Base-by-base conservation (phyloP, 805 yeast genomes). In the Metahyphopichia silvanorum region DNA sequence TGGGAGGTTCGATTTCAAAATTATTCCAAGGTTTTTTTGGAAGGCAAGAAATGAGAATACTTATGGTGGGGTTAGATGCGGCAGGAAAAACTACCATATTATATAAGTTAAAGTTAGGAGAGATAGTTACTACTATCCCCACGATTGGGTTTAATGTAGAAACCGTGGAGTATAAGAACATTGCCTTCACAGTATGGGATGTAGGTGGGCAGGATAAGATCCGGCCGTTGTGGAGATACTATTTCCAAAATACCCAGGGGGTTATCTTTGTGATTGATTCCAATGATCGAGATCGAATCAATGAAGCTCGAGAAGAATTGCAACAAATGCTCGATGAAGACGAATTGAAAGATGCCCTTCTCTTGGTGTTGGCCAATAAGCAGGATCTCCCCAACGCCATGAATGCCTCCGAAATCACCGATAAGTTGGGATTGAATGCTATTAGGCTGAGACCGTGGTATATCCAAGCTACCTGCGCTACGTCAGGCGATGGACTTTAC, bases 171-270 rank as follows among this genome's bases (percentile, higher is more conserved):
- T 61, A 63, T 54, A 63, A 62, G 53, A 63, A 63, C 55, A 61
- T 63, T 43, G 56, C 66, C 22, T 63, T 63, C 47, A 60, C 69
- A 28, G 69, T 63, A 30, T 63, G 69, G 69, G 69, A 63, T 46
- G 67, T 61, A 35, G 69, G 69, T 55, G 69, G 69, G 52, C 69
- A 63, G 43, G 66, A 62, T 47, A 63, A 61, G 49, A 63, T 63
- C 44, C 49, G 69, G 46, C 69, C 69, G 29, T 59, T 63, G 50
- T 63, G 69, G 69, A 57, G 69, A 53, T 61, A 63, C 53, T 63
- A 63, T 56, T 63, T 53, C 57, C 69, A 61, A 44, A 62, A 62
- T 53, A 60, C 69, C 32, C 68, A 63, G 39, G 69, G 68, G 39
- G 60, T 63, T 37, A 63, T 63, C 32, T 63, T 61, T 47, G 69